Conservation (phyloP, 129 eudicot genomes). For the Artemisia argyi region DNA sequence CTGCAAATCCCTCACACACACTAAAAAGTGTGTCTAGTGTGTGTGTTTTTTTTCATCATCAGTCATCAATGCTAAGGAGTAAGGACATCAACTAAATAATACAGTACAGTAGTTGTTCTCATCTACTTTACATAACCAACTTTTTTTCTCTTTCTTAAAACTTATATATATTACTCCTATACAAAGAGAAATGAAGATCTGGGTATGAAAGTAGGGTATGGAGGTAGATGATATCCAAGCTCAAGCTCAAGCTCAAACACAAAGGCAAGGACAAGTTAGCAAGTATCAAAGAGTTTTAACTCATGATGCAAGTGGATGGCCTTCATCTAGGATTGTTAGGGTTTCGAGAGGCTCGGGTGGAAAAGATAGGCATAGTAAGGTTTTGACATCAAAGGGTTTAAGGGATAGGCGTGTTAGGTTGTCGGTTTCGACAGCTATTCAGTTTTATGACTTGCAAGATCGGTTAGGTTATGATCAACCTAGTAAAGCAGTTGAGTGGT, state of each 20-base stretch:
- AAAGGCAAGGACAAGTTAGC: conserved; percentile 14
- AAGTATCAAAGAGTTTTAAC: conserved; percentile 45
- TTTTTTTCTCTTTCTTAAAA: conserved; percentile 22
- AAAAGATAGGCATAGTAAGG: conserved; percentile 87
- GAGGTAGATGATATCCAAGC: conserved; percentile 72
- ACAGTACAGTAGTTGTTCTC: conserved; percentile 4
- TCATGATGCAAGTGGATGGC: conserved; percentile 41
- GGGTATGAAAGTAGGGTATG: conserved; percentile 58
- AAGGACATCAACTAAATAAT: conserved; percentile 20
- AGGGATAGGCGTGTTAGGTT: conserved; percentile 78
- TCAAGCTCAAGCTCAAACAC: too few relatives aligned
- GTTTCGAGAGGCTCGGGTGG: conserved; percentile 91
- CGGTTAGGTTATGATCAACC: conserved; percentile 84
- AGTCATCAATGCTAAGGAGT: conserved; percentile 73
- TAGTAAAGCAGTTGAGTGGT: conserved; percentile 92
- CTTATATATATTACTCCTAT: conserved; percentile 5
- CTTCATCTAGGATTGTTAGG: conserved; percentile 81
- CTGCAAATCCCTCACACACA: conserved; percentile 27
- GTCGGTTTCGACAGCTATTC: conserved; percentile 76
- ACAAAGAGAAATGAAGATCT: conserved; percentile 21
- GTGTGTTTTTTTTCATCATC: conserved; percentile 8
- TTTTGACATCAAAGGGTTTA: conserved; percentile 72
- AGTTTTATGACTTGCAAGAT: conserved; percentile 85
- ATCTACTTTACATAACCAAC: conserved; percentile 6
- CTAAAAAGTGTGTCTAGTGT: conserved; percentile 12